Evolutionary conservation across 164 flowering plant species (phyloP), one percentile per base, ranked within the genome.

Genomic region (Dillenia suffruticosa): DNA sequence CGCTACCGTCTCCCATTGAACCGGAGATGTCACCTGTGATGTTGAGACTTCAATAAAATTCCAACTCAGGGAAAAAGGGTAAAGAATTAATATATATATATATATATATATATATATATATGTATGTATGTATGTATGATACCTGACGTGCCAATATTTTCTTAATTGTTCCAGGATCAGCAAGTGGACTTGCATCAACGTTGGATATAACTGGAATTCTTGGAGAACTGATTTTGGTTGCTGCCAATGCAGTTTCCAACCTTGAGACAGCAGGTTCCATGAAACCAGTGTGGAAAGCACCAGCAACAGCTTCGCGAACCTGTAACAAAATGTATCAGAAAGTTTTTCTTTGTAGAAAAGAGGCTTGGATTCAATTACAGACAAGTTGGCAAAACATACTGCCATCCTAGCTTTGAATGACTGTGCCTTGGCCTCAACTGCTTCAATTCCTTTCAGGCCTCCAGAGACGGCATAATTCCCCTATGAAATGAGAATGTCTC

Each of bases 381-480:
- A 16, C 3, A 2, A 44, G 3, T 8, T 6, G 16, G 44, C 22
- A 47, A 43, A 51, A 61, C 59, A 73, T 79, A 95, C 99, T 67
- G 96, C 84, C 99, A 95, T 92, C 66, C 99, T 84, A 72, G 97
- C 97, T 74, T 95, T 92, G 71, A 95, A 95, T 14, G 94, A 92
- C 74, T 95, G 92, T 57, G 97, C 99, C 70, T 88, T 95, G 58
- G 96, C 96, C 79, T 95, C 97, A 32, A 95, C 84, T 10, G 87
- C 93, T 86, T 91, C 96, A 13, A 94, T 70, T 73, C 97, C 98
- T 77, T 86, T 87, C 12, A 89, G 58, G 43, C 98, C 98, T 46
- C 99, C 97, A 70, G 99, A 95, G 55, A 95, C 97, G 10, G 96
- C 99, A 81, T 95, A 95, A 55, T 95, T 95, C 12, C 99, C 99